Evolutionary conservation across 495 filamentous ascomycete species (phyloP).

Genomic region (Lichina pygmaea): DNA sequence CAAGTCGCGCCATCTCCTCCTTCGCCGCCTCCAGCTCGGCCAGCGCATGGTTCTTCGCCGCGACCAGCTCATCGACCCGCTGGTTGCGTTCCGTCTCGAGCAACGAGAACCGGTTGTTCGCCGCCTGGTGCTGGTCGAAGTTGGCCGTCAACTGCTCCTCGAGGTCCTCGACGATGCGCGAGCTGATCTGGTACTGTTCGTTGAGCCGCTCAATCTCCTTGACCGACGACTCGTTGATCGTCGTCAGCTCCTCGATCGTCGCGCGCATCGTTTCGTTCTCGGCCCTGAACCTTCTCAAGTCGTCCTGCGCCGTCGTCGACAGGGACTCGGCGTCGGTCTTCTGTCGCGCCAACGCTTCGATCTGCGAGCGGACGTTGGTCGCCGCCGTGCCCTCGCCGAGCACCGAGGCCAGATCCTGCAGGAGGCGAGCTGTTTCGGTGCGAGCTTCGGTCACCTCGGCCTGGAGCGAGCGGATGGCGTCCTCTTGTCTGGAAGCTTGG

Average conservation of each 20-base stretch:
- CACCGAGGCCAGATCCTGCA: conserved; percentile 20
- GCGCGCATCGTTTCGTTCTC: conserved; percentile 27
- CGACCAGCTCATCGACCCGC: conserved; percentile 28
- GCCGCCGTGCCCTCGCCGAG: conserved; percentile 17
- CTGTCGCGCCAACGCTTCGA: conserved; percentile 13
- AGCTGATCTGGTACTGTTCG: conserved; percentile 37
- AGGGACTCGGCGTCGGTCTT: conserved; percentile 15
- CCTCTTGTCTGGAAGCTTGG: conserved; percentile 27
- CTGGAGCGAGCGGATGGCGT: conserved; percentile 31
- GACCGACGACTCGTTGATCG: conserved; percentile 44
- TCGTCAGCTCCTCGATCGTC: conserved; percentile 20
- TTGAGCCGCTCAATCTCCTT: conserved; percentile 20
- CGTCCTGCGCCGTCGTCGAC: not conserved
- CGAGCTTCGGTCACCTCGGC: conserved; percentile 43
- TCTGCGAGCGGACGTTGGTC: conserved; percentile 17
- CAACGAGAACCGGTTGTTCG: conserved; percentile 45
- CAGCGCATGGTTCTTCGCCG: conserved; percentile 25
- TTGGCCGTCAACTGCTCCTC: conserved; percentile 90
- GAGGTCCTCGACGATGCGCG: conserved; percentile 74
- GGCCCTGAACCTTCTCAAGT: conserved; percentile 9
- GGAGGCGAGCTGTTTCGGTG: conserved; percentile 35
- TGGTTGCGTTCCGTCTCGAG: conserved; percentile 40
- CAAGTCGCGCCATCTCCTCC: conserved; percentile 32
- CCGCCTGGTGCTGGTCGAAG: conserved; percentile 69
- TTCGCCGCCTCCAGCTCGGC: conserved; percentile 28